These are phyloP conservation scores for Umbelopsis sp. DNA, from an alignment of 371 early-diverging fungal species.

Conservation along the genomic window DNA sequence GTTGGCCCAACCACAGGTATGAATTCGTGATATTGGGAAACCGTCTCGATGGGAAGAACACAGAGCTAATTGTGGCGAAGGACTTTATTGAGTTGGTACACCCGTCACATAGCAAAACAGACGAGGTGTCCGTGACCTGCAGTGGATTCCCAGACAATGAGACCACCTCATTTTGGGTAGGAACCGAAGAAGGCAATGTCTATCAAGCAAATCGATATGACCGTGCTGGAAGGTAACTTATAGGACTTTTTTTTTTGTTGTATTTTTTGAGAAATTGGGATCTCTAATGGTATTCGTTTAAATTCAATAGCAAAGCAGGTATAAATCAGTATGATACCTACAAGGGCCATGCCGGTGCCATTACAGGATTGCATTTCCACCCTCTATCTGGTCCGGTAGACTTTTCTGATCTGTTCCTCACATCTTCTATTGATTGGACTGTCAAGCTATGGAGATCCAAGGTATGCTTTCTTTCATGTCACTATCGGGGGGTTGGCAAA, in stretches of 20 bases:
- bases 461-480: conserved; percentile 37
- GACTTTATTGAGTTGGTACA: conserved; percentile 83
- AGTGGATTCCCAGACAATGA: conserved; percentile 92
- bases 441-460: conserved; percentile 93
- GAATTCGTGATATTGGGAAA: neutral
- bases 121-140: conserved; percentile 91
- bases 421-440: conserved; percentile 94
- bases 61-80: conserved; percentile 29
- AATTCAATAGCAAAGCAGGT: conserved; percentile 81
- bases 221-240: conserved; percentile 78
- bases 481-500: neutral
- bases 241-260: neutral
- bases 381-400: conserved; percentile 80
- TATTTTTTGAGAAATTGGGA: too few relatives aligned
- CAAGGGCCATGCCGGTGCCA: conserved; percentile 85
- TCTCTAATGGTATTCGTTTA: too few relatives aligned
- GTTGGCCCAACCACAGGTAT: conserved; percentile 89
- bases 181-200: conserved; percentile 92
- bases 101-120: conserved; percentile 78
- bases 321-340: conserved; percentile 85
- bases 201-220: conserved; percentile 94
- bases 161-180: conserved; percentile 92
- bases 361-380: conserved; percentile 94
- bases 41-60: neutral
- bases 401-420: conserved; percentile 90